phyloP scores from a whole-genome alignment of 2,329 filamentous ascomycete genomes.

The Hypomyces rosellus region DNA sequence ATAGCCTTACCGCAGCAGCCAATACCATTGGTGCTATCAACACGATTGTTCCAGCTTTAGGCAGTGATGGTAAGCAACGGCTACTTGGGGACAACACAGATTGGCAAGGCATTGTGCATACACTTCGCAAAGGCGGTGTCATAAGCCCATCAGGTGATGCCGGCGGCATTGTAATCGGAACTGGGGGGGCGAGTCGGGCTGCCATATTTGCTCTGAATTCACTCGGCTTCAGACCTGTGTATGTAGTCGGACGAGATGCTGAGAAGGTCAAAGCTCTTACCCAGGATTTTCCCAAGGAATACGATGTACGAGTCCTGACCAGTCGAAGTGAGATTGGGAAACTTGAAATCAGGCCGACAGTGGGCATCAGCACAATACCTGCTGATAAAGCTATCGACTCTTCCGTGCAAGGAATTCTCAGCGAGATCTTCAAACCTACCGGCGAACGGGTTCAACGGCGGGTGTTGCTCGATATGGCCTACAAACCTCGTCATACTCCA shows the following conservation, averaged over 20 bases:
- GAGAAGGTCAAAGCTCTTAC: conserved; percentile 62
- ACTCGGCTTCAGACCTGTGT: conserved; percentile 80
- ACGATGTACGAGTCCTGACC: conserved; percentile 60
- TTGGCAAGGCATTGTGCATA: conserved; percentile 84
- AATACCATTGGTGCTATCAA: conserved; percentile 87
- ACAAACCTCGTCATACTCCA: conserved; percentile 77
- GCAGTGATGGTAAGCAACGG: conserved; percentile 36
- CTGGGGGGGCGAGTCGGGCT: conserved; percentile 85
- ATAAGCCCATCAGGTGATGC: conserved; percentile 25
- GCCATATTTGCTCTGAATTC: conserved; percentile 82
- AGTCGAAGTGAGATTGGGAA: conserved; percentile 41
- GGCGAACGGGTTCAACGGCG: conserved; percentile 32
- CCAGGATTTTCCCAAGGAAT: conserved; percentile 65
- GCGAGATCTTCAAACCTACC: conserved; percentile 36
- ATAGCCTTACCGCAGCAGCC: conserved; percentile 73
- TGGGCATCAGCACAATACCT: conserved; percentile 86
- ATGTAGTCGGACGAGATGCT: conserved; percentile 72
- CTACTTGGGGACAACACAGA: conserved; percentile 91
- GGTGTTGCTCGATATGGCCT: conserved; percentile 90
- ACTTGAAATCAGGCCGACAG: conserved; percentile 46
- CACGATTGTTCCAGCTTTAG: conserved; percentile 65
- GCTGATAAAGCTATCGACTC: conserved; percentile 78
- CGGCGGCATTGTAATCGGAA: conserved; percentile 77
- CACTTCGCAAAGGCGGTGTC: conserved; percentile 64
- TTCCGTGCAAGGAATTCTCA: conserved; percentile 59